Percentiles rank a stretch among this genome's conserved stretches.
Evolutionary conservation across 441 rosid genomes (phyloP).

Genomic region (Melastoma candidum): DNA sequence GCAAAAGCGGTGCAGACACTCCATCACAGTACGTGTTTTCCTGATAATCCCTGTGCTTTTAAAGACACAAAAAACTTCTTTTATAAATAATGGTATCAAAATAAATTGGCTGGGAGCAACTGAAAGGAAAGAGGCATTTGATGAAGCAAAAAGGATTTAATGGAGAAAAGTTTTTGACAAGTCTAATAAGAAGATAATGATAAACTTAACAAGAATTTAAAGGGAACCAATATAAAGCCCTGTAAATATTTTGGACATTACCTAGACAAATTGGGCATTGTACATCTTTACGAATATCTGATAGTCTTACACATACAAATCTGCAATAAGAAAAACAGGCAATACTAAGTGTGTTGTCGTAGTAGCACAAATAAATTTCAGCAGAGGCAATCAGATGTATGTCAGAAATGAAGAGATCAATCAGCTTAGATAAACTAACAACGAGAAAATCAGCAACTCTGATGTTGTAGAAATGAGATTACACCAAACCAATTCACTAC

Average conservation of each 20-base stretch:
- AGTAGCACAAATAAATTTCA: constrained; percentile 6
- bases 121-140: constrained; percentile 1
- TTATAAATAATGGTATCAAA: neutral
- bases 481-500: no score
- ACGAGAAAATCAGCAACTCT: no score
- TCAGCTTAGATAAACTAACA: no score
- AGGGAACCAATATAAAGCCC: neutral
- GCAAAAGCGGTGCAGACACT: constrained; percentile 93
- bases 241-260: constrained; percentile 18
- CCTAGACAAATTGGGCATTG: constrained; percentile 97
- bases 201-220: neutral
- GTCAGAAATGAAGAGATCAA: neutral
- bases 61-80: neutral
- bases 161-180: constrained; percentile 1
- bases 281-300: constrained; percentile 71
- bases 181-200: neutral
- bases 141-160: neutral
- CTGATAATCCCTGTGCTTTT: constrained; percentile 63
- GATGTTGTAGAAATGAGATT: no score
- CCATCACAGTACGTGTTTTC: constrained; percentile 98
- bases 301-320: constrained; percentile 51
- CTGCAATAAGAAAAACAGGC: constrained; percentile 39
- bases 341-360: no score
- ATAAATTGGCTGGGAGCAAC: constrained; percentile 2
- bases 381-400: constrained; percentile 1